Percentiles rank a stretch among this genome's conserved stretches.
These are phyloP conservation scores for Hemerocallis citrina DNA, from an alignment of 106 monocot species.

Conservation along the genomic window DNA sequence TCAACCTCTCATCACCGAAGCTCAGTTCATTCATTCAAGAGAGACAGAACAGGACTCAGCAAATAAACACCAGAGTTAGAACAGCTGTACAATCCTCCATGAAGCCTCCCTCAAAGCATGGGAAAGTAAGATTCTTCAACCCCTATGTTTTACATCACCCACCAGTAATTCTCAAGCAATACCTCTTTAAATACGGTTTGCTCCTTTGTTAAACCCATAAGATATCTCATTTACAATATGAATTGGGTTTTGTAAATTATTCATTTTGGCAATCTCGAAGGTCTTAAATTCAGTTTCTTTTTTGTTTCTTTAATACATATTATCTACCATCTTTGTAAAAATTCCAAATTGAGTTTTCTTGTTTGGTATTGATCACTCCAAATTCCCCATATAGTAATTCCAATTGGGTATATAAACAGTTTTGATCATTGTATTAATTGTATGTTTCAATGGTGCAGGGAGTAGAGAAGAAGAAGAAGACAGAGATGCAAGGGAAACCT, in stretches of 20 bases:
- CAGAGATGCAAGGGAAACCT: slow-evolving; percentile 21
- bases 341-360: slow-evolving; percentile 34
- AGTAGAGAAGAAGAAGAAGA: slow-evolving; percentile 52
- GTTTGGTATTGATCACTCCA: slow-evolving; percentile 9
- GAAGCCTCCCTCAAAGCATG: slow-evolving; percentile 31
- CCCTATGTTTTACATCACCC: not conserved
- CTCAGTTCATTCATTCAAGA: too few species aligned
- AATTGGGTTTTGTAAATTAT: slow-evolving; percentile 1
- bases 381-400: slow-evolving; percentile 10
- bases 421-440: too few species aligned
- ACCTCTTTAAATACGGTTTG: too few species aligned
- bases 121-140: slow-evolving; percentile 66
- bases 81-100: slow-evolving; percentile 24
- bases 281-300: not conserved
- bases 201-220: slow-evolving; percentile 8
- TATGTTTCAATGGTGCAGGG: too few species aligned
- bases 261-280: not conserved
- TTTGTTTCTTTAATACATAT: too few species aligned
- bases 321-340: slow-evolving; percentile 11
- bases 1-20: too few species aligned
- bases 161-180: too few species aligned
- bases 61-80: slow-evolving; percentile 19
- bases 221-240: too few species aligned
- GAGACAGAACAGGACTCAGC: not conserved
- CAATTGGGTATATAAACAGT: slow-evolving; percentile 16